phyloP scores from a whole-genome alignment of 768 basidiomycete species.

The Phanerodontia chrysosporium region DNA sequence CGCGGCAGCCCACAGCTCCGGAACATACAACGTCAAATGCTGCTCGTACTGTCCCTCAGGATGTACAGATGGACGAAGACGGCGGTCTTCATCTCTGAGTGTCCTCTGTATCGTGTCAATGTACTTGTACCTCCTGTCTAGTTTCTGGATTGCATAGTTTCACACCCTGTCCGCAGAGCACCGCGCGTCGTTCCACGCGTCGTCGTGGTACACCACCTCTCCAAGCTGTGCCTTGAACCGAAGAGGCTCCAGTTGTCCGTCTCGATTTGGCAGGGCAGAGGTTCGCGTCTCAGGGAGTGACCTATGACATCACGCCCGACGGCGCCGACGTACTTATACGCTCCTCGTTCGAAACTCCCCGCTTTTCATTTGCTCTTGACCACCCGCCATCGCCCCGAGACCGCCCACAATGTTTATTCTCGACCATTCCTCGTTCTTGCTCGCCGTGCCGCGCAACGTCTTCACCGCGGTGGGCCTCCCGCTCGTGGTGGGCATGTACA shows the following conservation, averaged over 20 bases:
- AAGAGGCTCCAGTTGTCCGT: not conserved
- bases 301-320: slow-evolving; percentile 1
- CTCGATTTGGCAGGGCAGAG: not conserved
- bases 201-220: no score
- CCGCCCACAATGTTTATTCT: slow-evolving; percentile 28
- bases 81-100: slow-evolving; percentile 13
- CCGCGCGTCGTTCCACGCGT: no score
- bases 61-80: slow-evolving; percentile 6
- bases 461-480: slow-evolving; percentile 57
- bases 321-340: not conserved
- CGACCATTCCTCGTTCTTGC: slow-evolving; percentile 45
- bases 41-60: not conserved
- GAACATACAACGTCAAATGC: not conserved
- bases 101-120: not conserved
- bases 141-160: not conserved
- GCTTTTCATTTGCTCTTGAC: not conserved
- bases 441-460: slow-evolving; percentile 52
- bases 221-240: no score
- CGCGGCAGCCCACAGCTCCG: not conserved
- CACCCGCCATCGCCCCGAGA: not conserved
- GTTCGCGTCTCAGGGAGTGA: slow-evolving; percentile 6
- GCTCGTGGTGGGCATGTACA: slow-evolving; percentile 49
- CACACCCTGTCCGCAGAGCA: no score
- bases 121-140: not conserved
- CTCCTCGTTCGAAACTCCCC: not conserved